phyloP scores from a whole-genome alignment of 2,329 filamentous ascomycete species.

The Gnomoniopsis sp. region DNA sequence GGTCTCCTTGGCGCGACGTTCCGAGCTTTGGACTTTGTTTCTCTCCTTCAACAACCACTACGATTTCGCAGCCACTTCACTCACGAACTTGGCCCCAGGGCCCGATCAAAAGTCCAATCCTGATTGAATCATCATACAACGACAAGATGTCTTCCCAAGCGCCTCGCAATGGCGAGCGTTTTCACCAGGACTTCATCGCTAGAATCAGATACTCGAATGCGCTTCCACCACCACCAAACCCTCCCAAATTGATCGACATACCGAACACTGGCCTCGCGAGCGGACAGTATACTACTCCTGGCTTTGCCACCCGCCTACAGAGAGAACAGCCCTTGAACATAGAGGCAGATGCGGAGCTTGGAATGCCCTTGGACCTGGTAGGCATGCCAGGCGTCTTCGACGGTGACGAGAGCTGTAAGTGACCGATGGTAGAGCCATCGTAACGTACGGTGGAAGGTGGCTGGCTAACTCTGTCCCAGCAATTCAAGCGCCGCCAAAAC shows the following conservation, averaged over 20 bases:
- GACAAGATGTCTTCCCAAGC: slow-evolving; percentile 38
- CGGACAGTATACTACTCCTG: slow-evolving; percentile 84
- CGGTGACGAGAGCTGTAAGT: slow-evolving; percentile 86
- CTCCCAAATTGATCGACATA: slow-evolving; percentile 95
- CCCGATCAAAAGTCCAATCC: neutral
- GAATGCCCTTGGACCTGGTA: slow-evolving; percentile 94
- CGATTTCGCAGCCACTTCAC: neutral
- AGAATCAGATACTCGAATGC: slow-evolving; percentile 94
- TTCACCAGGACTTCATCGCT: slow-evolving; percentile 95
- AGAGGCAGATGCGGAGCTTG: slow-evolving; percentile 94
- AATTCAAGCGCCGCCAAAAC: slow-evolving; percentile 73
- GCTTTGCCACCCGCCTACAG: slow-evolving; percentile 84
- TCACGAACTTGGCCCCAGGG: neutral
- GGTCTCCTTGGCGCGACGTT: too few relatives aligned
- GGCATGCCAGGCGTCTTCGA: slow-evolving; percentile 94
- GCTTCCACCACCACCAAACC: slow-evolving; percentile 87
- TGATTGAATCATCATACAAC: neutral
- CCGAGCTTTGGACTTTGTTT: too few relatives aligned
- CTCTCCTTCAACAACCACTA: neutral
- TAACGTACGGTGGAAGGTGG: neutral
- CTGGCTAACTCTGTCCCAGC: slow-evolving; percentile 46
- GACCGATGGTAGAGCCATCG: neutral
- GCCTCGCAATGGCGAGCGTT: slow-evolving; percentile 51
- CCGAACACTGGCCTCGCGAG: slow-evolving; percentile 86
- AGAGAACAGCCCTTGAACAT: slow-evolving; percentile 93